Evolutionary conservation across 768 basidiomycete genomes (phyloP).

Genomic region (Pilatotrama ljubarskyi): DNA sequence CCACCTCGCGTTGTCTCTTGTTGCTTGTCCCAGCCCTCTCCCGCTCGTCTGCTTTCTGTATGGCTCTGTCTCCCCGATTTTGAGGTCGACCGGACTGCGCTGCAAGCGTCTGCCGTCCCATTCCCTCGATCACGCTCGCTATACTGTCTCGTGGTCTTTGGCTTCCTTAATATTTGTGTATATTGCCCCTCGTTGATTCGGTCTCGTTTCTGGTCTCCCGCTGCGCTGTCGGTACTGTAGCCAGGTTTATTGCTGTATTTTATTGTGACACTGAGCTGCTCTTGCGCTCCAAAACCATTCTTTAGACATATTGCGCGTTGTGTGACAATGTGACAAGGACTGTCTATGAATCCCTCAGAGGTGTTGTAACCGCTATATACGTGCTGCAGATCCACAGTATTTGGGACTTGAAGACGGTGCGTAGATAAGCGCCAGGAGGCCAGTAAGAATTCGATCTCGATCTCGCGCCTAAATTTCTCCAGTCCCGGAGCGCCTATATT

Average conservation of each 20-base stretch:
- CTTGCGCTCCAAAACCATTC: not conserved
- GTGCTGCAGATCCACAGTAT: no score
- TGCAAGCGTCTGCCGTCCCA: not conserved
- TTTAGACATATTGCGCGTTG: not conserved
- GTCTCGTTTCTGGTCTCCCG: not conserved
- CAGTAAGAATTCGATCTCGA: constrained; percentile 14
- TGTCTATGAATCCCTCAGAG: no score
- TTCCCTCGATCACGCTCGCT: constrained; percentile 17
- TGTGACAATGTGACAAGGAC: no score
- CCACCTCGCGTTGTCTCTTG: no score
- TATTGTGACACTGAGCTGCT: constrained; percentile 8
- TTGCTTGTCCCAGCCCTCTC: no score
- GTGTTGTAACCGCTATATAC: no score
- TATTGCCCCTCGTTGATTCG: constrained; percentile 6
- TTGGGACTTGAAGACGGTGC: not conserved
- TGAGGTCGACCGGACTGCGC: constrained; percentile 8
- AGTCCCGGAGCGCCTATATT: not conserved
- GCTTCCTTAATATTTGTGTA: constrained; percentile 15
- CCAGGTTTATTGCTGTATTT: constrained; percentile 21
- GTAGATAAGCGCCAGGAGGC: not conserved
- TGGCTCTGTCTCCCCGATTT: not conserved
- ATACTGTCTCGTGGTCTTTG: not conserved
- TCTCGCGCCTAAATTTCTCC: constrained; percentile 7
- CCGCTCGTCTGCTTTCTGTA: constrained; percentile 5
- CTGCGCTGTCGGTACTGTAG: constrained; percentile 16